phyloP scores from a whole-genome alignment of 1,284 basidiomycete species.

The Trametes pubescens region DNA sequence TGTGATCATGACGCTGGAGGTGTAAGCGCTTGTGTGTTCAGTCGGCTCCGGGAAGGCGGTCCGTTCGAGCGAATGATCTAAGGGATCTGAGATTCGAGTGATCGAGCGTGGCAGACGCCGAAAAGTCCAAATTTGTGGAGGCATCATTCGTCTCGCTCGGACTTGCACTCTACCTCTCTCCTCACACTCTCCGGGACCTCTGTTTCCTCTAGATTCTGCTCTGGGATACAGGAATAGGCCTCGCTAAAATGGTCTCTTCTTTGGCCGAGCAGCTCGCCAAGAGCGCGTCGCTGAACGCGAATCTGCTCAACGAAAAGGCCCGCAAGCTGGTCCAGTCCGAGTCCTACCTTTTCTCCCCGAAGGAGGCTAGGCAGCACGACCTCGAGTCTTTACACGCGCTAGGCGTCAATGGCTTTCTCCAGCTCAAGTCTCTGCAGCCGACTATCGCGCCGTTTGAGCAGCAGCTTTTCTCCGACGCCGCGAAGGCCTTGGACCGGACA shows the following conservation, averaged over 20 bases:
- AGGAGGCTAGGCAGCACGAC: slow-evolving; percentile 85
- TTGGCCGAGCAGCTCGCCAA: slow-evolving; percentile 87
- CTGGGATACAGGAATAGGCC: neutral
- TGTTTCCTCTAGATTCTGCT: neutral
- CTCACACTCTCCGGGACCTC: neutral
- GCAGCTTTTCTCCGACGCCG: slow-evolving; percentile 84
- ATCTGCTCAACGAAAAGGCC: slow-evolving; percentile 56
- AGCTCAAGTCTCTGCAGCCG: slow-evolving; percentile 75
- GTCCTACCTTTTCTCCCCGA: slow-evolving; percentile 88
- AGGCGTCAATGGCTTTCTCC: slow-evolving; percentile 82
- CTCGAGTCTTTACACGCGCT: slow-evolving; percentile 89
- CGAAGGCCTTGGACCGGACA: slow-evolving; percentile 85
- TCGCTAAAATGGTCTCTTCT: slow-evolving; percentile 64
- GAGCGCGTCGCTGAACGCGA: slow-evolving; percentile 82
- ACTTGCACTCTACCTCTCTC: neutral
- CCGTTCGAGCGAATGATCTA: neutral
- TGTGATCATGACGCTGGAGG: neutral
- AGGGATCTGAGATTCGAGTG: slow-evolving; percentile 4
- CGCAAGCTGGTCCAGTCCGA: slow-evolving; percentile 70
- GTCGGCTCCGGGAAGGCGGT: too few species aligned
- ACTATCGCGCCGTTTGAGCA: slow-evolving; percentile 75
- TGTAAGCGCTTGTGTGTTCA: too few species aligned
- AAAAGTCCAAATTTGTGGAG: slow-evolving; percentile 5
- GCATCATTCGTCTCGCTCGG: neutral
- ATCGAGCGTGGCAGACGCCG: neutral